Evolutionary conservation across 2,329 filamentous ascomycete species (phyloP), one percentile per base, ranked within the genome.

Genomic region (Leptographium flavum): DNA sequence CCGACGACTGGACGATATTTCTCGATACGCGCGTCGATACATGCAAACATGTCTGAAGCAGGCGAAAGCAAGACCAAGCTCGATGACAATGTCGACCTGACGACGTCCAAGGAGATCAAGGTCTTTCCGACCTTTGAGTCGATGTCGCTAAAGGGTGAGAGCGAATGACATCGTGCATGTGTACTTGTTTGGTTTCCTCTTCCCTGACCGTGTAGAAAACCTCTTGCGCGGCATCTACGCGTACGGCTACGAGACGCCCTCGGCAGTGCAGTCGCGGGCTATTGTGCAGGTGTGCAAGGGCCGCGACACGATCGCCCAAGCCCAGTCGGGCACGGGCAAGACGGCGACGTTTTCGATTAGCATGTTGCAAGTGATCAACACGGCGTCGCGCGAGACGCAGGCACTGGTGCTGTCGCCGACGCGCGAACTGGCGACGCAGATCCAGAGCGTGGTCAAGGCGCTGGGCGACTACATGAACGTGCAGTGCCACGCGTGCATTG

Each of bases 391-490:
- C 56, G 86, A 94, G 67, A 92, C 86, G 32, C 88, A 95, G 70
- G 92, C 92, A 5, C 79, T 98, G 38, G 88, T 98, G 10, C 78
- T 98, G 9, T 95, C 92, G 4, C 92, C 92, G 3, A 96, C 90
- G 19, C 87, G 92, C 60, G 92, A 98, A 74, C 72, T 98, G 53
- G 92, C 92, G 39, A 95, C 90, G 25, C 92, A 98, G 67, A 98
- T 98, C 53, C 92, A 98, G 67, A 94, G 87, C 31, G 92, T 98
- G 48, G 84, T 98, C 55, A 94, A 96, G 80, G 92, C 92, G n/a
- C 77, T 98, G n/a, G 92, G 92, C 53, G 92, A 98, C 66, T 98
- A 95, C 72, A 96, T 98, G 92, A 95, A 95, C 60, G 87, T 98
- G 4, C 88, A 98, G 66, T 98, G 92, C 68, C 92, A 98, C 58